These are phyloP conservation scores for Hericium rajendrae DNA, from an alignment of 768 basidiomycete genomes.

Conservation along the genomic window DNA sequence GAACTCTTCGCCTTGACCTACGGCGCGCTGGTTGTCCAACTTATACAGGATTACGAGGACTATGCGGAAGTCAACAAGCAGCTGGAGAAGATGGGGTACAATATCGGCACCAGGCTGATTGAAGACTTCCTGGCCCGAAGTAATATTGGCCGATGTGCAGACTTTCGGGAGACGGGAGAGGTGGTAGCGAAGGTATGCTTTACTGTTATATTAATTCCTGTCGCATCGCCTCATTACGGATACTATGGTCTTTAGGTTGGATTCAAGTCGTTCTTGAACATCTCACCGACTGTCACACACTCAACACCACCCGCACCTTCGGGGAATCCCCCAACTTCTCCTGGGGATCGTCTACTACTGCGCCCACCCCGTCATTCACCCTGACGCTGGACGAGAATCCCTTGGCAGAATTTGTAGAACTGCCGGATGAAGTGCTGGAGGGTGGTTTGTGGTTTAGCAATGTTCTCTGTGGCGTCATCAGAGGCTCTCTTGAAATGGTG, in stretches of 20 bases:
- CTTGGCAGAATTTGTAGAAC: slow-evolving; percentile 90
- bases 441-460: slow-evolving; percentile 97
- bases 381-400: slow-evolving; percentile 94
- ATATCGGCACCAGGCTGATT: slow-evolving; percentile 91
- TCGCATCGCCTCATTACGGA: neutral
- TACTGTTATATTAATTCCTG: neutral
- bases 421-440: slow-evolving; percentile 87
- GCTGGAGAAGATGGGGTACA: slow-evolving; percentile 99
- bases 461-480: slow-evolving; percentile 85
- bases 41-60: slow-evolving; percentile 99
- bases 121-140: slow-evolving; percentile 96
- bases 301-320: slow-evolving; percentile 41
- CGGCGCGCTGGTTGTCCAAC: slow-evolving; percentile 93
- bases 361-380: slow-evolving; percentile 56
- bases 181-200: slow-evolving; percentile 79
- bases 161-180: slow-evolving; percentile 93
- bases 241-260: slow-evolving; percentile 55
- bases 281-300: slow-evolving; percentile 77
- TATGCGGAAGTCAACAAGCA: slow-evolving; percentile 93
- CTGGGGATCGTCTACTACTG: slow-evolving; percentile 23
- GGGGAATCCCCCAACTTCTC: slow-evolving; percentile 22
- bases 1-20: slow-evolving; percentile 97
- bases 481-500: slow-evolving; percentile 96
- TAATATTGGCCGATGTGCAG: slow-evolving; percentile 80
- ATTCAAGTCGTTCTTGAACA: slow-evolving; percentile 95